phyloP scores from a whole-genome alignment of 768 basidiomycete genomes.

The Lactarius psammicola region DNA sequence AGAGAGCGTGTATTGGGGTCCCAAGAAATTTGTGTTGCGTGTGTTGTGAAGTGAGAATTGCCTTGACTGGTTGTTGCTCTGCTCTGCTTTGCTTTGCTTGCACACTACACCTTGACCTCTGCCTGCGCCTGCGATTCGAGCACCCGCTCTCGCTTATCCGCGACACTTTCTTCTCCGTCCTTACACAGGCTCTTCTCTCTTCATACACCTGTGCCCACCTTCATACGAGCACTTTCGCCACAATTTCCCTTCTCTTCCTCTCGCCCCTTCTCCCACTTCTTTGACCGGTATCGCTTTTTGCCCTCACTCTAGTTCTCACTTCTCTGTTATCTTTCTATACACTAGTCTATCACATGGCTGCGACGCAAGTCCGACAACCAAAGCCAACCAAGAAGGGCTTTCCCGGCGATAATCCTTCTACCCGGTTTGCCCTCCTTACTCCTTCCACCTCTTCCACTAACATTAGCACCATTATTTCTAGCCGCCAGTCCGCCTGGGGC shows the following conservation, averaged over 20 bases:
- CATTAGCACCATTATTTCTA: constrained; percentile 25
- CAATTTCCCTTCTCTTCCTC: constrained; percentile 13
- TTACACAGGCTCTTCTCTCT: constrained; percentile 15
- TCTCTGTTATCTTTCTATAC: constrained; percentile 36
- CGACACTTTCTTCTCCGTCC: constrained; percentile 23
- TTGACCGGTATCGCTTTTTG: constrained; percentile 29
- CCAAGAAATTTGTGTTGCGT: not conserved
- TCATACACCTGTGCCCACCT: constrained; percentile 19
- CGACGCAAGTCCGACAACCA: constrained; percentile 46
- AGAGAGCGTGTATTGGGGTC: constrained; percentile 9
- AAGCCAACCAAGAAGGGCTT: constrained; percentile 64
- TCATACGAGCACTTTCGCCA: constrained; percentile 22
- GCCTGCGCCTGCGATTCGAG: constrained; percentile 22
- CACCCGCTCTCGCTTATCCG: constrained; percentile 21
- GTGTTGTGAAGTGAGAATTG: not conserved
- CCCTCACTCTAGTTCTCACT: constrained; percentile 37
- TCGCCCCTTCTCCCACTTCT: constrained; percentile 17
- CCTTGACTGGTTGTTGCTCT: not conserved
- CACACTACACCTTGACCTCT: constrained; percentile 8
- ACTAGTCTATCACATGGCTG: constrained; percentile 29
- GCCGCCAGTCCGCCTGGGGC: constrained; percentile 59
- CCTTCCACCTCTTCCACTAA: constrained; percentile 25
- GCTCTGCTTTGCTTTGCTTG: not conserved
- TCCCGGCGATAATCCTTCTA: constrained; percentile 45
- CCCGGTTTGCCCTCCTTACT: constrained; percentile 43